Evolutionary conservation across 2,329 filamentous ascomycete species (phyloP), one percentile per base, ranked within the genome.

Genomic region (Cryphonectria naterciae): DNA sequence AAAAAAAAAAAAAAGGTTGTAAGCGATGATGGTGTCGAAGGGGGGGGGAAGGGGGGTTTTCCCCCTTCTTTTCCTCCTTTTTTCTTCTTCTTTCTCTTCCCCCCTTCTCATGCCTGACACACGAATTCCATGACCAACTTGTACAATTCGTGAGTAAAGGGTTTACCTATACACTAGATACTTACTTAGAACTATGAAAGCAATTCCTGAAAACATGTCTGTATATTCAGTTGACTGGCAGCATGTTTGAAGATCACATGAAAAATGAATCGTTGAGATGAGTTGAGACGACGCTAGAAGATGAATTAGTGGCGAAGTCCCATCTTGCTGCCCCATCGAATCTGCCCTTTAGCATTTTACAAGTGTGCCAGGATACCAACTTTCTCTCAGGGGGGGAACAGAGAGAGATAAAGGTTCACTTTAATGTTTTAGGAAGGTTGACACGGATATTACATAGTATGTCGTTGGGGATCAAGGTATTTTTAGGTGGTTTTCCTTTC

Each of bases 181-280:
- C 41, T 43, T 1, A 39, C 15, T 6, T 43, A 43, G 4, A 3
- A 10, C 22, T 10, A n/a, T 7, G 46, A 49, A 5, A 22, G 43
- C 8, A 2, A 19, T 7, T 8, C 6, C 43, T 49, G 5, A 35
- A 35, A n/a, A 37, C 11, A 22, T 28, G 13, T 25, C 22, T 15
- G 28, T 10, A 32, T 39, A 32, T 61, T 19, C 19, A n/a, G 22
- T 61, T 4, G 35, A 22, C 58, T 61, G 22, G 32, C 58, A 39
- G 35, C 35, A 61, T 61, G 19, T 61, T 61, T 49, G 46, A 19
- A 39, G 25, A 39, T 61, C 58, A 61, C 35, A 25, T 61, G 58
- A 39, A 49, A 49, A 8, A 6, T n/a, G 10, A 61, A 39, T 61
- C 58, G 32, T 61, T n/a, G 35, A 25, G 58, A 39, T n/a, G 58